Base-by-base conservation (phyloP, 108 stramenopile species). In the Seminavis robusta region DNA sequence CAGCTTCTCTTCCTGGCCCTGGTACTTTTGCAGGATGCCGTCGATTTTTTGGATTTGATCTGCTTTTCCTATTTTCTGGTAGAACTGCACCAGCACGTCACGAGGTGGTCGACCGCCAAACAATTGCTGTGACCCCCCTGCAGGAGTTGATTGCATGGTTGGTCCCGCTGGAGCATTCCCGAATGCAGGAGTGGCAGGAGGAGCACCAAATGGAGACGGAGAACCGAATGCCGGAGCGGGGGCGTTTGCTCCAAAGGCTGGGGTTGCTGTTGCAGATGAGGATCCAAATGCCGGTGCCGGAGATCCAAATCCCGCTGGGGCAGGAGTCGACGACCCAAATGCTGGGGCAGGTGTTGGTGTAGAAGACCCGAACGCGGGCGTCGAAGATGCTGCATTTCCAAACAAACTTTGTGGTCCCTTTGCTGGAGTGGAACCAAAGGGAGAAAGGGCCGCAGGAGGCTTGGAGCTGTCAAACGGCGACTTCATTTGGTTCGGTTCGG, bases 11-110 rank as follows among this genome's bases (percentile, higher is more conserved):
- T 94, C 89, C 19, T 85, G 64, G 32, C 93, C 93, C 29, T 65
- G 39, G 52, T 92, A 92, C 62, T 94, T 94, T 6, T 66, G 46
- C 43, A 94, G 56, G 6, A 88, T 41, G 52, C 83, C 84, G 51
- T 94, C 93, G 13, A 90, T 81, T 56, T 94, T 61, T 94, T 90
- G 17, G 59, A 53, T 7, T 89, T 85, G 43, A 91, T 91, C 36
- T 80, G 60, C 24, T 86, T 72, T 57, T 87, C n/a, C n/a, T n/a
- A n/a, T n/a, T n/a, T n/a, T n/a, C n/a, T n/a, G 76, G 47, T 90
- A 94, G 56, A 91, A 94, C 6, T 58, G 33, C 32, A 65, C 17
- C n/a, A 94, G 63, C 26, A 89, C 54, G 11, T 86, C 83, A 27
- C 93, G 73, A 23, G 84, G 71, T 43, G 45, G 71, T 15, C 58